A percentile compares a stretch with the other conserved stretches of the same genome.
phyloP scores from a whole-genome alignment of 129 eudicot species.

The Ambrosia artemisiifolia region DNA sequence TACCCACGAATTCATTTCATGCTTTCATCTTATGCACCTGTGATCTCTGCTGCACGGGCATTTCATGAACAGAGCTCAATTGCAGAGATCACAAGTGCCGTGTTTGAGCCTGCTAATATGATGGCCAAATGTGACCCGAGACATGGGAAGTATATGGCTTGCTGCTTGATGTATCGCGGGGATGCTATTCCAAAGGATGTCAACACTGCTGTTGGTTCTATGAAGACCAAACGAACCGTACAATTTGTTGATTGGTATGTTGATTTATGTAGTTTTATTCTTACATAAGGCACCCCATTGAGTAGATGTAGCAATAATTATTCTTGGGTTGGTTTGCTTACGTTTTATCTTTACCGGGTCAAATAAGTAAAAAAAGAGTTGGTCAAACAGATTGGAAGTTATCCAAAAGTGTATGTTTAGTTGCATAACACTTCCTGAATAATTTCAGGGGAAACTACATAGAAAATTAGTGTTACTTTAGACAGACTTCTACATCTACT shows the following conservation, averaged over 20 bases:
- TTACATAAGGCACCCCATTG: not conserved
- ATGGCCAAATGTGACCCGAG: slow-evolving; percentile 92
- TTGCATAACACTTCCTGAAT: not conserved
- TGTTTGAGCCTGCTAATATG: slow-evolving; percentile 79
- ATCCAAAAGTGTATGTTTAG: not conserved
- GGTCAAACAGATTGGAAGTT: not conserved
- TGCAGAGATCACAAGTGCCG: slow-evolving; percentile 75
- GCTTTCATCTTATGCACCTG: slow-evolving; percentile 88
- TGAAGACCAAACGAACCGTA: slow-evolving; percentile 68
- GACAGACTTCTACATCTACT: not conserved
- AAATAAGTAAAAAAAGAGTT: not conserved
- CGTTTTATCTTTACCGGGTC: not conserved
- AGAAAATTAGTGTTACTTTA: not conserved
- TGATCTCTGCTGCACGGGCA: slow-evolving; percentile 73
- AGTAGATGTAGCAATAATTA: not conserved
- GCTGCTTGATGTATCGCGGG: slow-evolving; percentile 83
- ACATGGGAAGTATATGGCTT: slow-evolving; percentile 88
- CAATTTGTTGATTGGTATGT: slow-evolving; percentile 89
- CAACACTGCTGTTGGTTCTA: slow-evolving; percentile 69
- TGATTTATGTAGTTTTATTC: not conserved
- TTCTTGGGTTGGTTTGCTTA: not conserved
- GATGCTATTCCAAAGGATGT: slow-evolving; percentile 90
- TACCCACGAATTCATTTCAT: slow-evolving; percentile 87
- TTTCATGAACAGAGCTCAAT: slow-evolving; percentile 73
- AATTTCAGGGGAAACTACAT: not conserved